phyloP scores from a whole-genome alignment of 2,329 filamentous ascomycete species.

The Daldinia sp. region DNA sequence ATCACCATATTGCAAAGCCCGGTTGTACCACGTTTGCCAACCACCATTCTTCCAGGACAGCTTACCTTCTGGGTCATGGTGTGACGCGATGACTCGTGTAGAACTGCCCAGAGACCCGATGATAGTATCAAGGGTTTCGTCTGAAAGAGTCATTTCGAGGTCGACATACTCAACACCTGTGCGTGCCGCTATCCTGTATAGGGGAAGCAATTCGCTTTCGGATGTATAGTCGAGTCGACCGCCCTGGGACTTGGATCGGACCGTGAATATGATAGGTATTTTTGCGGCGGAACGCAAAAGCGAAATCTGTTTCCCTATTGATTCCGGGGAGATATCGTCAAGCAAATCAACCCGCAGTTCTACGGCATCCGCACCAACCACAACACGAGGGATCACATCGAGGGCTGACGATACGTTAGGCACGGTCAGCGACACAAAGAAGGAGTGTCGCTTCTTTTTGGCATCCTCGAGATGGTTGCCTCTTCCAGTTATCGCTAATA shows the following conservation, averaged over 20 bases:
- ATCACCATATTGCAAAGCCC: slow-evolving; percentile 88
- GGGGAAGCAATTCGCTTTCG: slow-evolving; percentile 74
- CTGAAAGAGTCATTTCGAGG: slow-evolving; percentile 87
- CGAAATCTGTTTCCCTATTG: slow-evolving; percentile 83
- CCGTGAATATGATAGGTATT: slow-evolving; percentile 90
- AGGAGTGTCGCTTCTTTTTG: slow-evolving; percentile 79
- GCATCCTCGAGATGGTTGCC: slow-evolving; percentile 66
- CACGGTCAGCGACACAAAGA: slow-evolving; percentile 92
- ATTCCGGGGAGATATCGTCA: slow-evolving; percentile 79
- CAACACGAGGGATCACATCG: slow-evolving; percentile 75
- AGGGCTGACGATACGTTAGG: slow-evolving; percentile 76
- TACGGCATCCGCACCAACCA: slow-evolving; percentile 90
- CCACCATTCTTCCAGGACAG: slow-evolving; percentile 93
- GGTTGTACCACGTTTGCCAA: slow-evolving; percentile 92
- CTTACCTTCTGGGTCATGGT: slow-evolving; percentile 84
- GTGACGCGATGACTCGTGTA: slow-evolving; percentile 91
- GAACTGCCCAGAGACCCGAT: slow-evolving; percentile 73
- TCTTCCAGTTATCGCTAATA: slow-evolving; percentile 75
- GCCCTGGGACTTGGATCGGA: slow-evolving; percentile 87
- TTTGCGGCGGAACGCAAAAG: slow-evolving; percentile 78
- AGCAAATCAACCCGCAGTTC: slow-evolving; percentile 94
- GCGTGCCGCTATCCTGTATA: slow-evolving; percentile 83
- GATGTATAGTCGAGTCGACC: slow-evolving; percentile 86
- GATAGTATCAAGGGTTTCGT: slow-evolving; percentile 77
- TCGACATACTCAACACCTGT: slow-evolving; percentile 94